Evolutionary conservation across 2,329 filamentous ascomycete species (phyloP), one percentile per base, ranked within the genome.

Genomic region (Mycosphaerelloides madeirae): DNA sequence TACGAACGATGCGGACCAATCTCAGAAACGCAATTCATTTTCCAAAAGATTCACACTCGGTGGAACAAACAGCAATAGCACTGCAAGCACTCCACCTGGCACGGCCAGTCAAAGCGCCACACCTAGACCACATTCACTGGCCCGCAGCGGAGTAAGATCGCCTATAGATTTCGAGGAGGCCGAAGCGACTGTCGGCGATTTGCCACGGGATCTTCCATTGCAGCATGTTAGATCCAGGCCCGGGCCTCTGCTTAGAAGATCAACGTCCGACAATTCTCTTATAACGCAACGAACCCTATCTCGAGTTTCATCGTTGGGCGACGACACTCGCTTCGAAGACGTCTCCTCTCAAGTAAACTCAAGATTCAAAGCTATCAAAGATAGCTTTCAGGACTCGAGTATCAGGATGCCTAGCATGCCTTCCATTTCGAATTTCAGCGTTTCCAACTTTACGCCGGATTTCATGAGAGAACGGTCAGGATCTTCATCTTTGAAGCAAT

Each of bases 321-420:
- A 96, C 60, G 87, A 91, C 57, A 80, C 80, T 31, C 78, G 83
- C 34, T 97, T 93, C 64, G 79, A 85, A 38, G 75, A 93, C 64
- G 81, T 95, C 11, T 80, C 83, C 33, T 85, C 87, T 49, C 87
- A 93, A 71, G 84, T 91, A 54, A 97, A 96, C 59, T 88, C 85
- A 55, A 79, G 91, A 32, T 76, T 93, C 60, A 95, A 95, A 68
- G 91, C 91, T 3, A 86, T 97, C 63, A 85, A 83, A 60, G 90
- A 96, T 63, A 94, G 85, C 60, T 80, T 87, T 50, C 83, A 88
- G 61, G 89, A 95, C 57, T 86, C 89, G 2, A 87, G 82, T 43
- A 84, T 90, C 66, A 87, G 82, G 59, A 52, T 74, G 38, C 71
- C 71, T 25, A 25, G 22, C 22, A 25, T 25, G 22, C 66, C 71